These are phyloP conservation scores for Stemphylium lycopersici DNA, from an alignment of 2,329 filamentous ascomycete species.

Conservation along the genomic window DNA sequence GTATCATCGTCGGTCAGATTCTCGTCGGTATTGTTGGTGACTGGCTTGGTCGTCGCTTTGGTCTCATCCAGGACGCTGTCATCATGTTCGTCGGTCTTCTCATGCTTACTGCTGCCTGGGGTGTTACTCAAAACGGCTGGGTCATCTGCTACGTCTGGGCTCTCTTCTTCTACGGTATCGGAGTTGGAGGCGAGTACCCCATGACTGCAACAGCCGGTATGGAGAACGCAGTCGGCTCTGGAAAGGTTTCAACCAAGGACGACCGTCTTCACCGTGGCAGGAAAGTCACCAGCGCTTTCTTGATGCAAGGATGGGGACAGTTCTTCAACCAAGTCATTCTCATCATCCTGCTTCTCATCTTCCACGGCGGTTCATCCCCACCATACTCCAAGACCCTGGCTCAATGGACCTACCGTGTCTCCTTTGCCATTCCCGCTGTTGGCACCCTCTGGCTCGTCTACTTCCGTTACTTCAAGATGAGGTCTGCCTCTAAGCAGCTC, in stretches of 20 bases:
- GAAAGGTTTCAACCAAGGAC: constrained; percentile 86
- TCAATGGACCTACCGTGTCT: constrained; percentile 91
- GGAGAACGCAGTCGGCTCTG: constrained; percentile 85
- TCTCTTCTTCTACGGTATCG: constrained; percentile 84
- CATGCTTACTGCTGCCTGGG: constrained; percentile 93
- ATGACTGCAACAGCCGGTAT: constrained; percentile 96
- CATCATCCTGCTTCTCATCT: constrained; percentile 84
- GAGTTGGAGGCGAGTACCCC: constrained; percentile 85
- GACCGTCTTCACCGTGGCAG: constrained; percentile 94
- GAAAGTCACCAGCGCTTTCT: constrained; percentile 92
- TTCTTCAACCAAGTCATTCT: constrained; percentile 91
- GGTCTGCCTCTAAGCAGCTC: constrained; percentile 82
- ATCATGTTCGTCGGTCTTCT: constrained; percentile 95
- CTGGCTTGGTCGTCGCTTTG: constrained; percentile 88
- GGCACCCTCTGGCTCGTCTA: constrained; percentile 95
- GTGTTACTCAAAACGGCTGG: constrained; percentile 85
- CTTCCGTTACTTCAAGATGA: constrained; percentile 96
- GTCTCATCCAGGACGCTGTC: constrained; percentile 90
- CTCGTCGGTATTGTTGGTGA: constrained; percentile 81
- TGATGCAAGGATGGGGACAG: constrained; percentile 99
- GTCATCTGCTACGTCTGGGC: constrained; percentile 97
- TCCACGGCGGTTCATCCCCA: constrained; percentile 78
- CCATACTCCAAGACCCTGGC: constrained; percentile 77
- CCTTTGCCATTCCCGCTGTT: constrained; percentile 87
- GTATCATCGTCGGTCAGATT: constrained; percentile 91